These are phyloP conservation scores for Eragrostis tef DNA, from an alignment of 202 grass and related monocot genomes.

Conservation along the genomic window DNA sequence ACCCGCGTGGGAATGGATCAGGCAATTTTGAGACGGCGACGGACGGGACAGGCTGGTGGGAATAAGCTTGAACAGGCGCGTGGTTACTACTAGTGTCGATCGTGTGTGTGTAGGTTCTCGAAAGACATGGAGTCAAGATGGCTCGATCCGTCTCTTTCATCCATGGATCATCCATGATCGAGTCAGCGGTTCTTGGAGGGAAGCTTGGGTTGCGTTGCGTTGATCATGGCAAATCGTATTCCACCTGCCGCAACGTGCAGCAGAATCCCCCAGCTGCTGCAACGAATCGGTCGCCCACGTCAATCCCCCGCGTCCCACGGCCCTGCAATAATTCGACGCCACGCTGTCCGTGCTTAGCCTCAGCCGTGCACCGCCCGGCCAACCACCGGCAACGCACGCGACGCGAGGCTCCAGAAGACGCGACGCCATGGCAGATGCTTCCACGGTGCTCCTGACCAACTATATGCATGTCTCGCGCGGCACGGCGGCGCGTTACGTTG, in stretches of 20 bases:
- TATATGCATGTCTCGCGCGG: no score
- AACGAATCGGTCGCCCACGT: slow-evolving; percentile 27
- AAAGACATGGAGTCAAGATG: neutral
- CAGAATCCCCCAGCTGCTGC: neutral
- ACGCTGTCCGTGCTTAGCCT: neutral
- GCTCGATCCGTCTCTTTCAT: neutral
- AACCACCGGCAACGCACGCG: neutral
- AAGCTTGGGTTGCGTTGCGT: no score
- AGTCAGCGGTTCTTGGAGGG: no score
- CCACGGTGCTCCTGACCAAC: neutral
- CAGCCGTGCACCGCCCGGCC: neutral
- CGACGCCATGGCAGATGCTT: neutral
- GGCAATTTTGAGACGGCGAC: slow-evolving; percentile 14
- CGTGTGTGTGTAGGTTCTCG: neutral
- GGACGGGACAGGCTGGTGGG: neutral
- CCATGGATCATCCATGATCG: neutral
- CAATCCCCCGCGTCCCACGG: slow-evolving; percentile 36
- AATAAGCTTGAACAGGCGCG: slow-evolving; percentile 29
- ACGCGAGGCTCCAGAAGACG: neutral
- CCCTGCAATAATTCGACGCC: neutral
- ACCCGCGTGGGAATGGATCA: slow-evolving; percentile 16
- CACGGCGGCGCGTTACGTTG: no score
- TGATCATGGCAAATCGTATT: neutral
- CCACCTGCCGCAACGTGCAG: neutral
- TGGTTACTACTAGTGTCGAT: no score